phyloP scores from a whole-genome alignment of 345 rosid genomes.

The Eucalyptus decipiens region DNA sequence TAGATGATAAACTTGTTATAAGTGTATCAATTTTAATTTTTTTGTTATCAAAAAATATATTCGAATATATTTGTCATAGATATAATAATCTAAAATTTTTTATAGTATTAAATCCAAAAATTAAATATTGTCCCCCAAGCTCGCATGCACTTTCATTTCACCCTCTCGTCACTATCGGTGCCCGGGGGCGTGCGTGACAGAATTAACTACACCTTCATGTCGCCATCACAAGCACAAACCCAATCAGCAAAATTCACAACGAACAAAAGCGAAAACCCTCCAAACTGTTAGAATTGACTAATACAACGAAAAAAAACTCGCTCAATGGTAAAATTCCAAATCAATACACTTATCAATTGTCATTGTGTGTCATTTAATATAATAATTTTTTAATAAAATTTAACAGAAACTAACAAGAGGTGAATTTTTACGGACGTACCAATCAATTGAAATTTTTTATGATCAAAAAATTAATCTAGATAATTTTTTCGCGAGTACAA shows the following conservation, averaged over 20 bases:
- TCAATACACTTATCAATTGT: accelerated
- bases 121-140: neutral
- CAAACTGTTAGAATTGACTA: no score
- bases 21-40: no score
- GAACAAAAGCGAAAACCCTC: neutral
- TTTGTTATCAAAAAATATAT: no score
- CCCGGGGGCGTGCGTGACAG: neutral
- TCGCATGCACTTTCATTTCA: neutral
- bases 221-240: neutral
- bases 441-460: accelerated
- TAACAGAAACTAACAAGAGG: accelerated
- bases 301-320: no score
- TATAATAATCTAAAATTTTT: no score
- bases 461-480: no score
- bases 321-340: accelerated
- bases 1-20: accelerated
- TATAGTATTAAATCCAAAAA: no score
- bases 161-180: neutral
- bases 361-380: accelerated
- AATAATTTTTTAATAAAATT: no score
- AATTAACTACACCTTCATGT: neutral
- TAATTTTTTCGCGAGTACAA: no score
- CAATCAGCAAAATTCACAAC: neutral
- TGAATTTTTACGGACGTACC: accelerated
- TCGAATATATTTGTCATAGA: accelerated